Conservation (phyloP, 371 early-diverging fungal species). For the Mucor velutinosus region DNA sequence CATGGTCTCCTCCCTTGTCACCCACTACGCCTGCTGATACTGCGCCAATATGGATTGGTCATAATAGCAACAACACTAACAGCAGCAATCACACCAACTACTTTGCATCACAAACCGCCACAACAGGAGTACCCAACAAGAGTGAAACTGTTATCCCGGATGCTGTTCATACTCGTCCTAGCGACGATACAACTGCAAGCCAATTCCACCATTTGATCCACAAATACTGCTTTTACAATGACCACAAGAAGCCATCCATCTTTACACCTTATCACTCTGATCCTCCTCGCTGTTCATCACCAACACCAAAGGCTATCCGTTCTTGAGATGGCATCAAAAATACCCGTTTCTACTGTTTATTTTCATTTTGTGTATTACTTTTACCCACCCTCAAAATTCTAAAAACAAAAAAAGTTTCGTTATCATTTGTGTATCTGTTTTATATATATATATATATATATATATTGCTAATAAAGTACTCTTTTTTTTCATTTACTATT, state of each 20-base stretch:
- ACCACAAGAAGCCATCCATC: conserved; percentile 11
- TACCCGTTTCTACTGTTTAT: background rate
- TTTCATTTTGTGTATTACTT: background rate
- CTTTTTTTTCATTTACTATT: background rate
- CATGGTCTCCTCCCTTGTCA: conserved; percentile 20
- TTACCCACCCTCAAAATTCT: background rate
- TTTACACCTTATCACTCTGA: conserved; percentile 12
- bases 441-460: background rate
- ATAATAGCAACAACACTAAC: background rate
- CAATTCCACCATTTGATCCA: conserved; percentile 44
- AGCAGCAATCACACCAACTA: background rate
- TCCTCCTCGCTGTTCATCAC: conserved; percentile 7
- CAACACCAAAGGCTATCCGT: conserved; percentile 4
- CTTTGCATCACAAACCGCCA: background rate
- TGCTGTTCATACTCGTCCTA: background rate
- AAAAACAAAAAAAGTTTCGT: background rate
- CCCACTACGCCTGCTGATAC: conserved; percentile 22
- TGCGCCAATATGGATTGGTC: conserved; percentile 9
- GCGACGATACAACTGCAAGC: background rate
- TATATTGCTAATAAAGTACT: no score
- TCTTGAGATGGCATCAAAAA: conserved; percentile 2
- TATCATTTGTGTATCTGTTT: background rate
- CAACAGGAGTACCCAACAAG: background rate
- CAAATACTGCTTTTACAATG: conserved; percentile 49
- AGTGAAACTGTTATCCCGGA: no score